These are phyloP conservation scores for Neurospora sp. DNA, from an alignment of 495 filamentous ascomycete species.

Conservation along the genomic window DNA sequence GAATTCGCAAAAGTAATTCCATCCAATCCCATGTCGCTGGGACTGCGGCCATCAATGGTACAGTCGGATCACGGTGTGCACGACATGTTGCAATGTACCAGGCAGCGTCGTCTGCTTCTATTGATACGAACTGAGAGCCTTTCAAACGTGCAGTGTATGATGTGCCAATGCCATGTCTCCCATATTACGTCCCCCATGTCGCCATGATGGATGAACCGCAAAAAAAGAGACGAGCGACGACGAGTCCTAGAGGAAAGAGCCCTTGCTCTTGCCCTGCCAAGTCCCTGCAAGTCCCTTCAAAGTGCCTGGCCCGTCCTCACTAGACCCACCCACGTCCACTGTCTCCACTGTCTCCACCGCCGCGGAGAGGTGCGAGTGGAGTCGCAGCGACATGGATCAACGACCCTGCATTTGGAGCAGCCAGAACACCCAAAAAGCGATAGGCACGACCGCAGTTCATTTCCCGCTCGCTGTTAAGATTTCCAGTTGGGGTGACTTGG, in stretches of 20 bases:
- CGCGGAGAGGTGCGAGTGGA: neutral
- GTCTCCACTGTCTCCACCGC: neutral
- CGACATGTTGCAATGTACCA: neutral
- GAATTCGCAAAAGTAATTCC: neutral
- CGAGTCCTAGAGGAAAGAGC: neutral
- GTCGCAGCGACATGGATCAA: neutral
- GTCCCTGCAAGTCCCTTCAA: neutral
- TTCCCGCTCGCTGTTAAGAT: neutral
- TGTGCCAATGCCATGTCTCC: neutral
- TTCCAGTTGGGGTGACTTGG: neutral
- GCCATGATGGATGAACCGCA: neutral
- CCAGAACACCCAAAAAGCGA: neutral
- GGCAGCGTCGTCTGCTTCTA: neutral
- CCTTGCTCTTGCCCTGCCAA: slow-evolving; percentile 2
- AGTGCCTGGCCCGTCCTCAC: neutral
- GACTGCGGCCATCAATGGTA: neutral
- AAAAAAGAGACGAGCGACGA: neutral
- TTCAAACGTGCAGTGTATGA: neutral
- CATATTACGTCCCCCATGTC: neutral
- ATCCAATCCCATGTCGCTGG: neutral
- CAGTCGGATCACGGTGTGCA: neutral
- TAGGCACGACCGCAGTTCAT: neutral
- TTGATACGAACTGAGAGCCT: neutral
- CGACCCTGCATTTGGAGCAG: neutral
- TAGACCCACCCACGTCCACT: neutral